Evolutionary conservation across 495 filamentous ascomycete genomes (phyloP), one percentile per base, ranked within the genome.

Genomic region (Diplogelasinospora grovesii): DNA sequence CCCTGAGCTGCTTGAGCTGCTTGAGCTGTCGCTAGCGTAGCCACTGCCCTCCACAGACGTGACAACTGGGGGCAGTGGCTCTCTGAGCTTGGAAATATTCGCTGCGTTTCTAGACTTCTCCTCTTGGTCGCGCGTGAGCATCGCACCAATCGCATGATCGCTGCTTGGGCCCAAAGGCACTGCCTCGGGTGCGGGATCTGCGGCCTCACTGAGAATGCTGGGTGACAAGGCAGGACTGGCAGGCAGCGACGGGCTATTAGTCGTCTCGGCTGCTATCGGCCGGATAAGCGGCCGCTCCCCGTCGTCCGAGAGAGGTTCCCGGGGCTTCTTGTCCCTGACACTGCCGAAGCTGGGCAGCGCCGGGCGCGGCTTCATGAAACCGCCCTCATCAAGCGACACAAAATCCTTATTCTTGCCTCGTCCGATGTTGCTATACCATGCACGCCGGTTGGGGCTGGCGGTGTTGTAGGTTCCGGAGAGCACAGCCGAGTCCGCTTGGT

Each of bases 271-370:
- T 6, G 23, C 33, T 4, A 56, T 41, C 21, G 74, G 74, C 10
- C 70, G 64, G 29, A 77, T 70, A 34, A 78, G 65, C 1, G 70
- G 70, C 15, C 73, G 65, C 41, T 75, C 73, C 35, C 47, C 58
- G 5, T 51, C 43, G 2, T 46, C 48, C 11, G 40, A 45, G 13
- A 26, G 32, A 1, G 47, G 19, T 9, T 74, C 62, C 28, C 60
- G 61, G 5, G 52, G 50, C 33, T 65, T 66, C 41, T 65, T 69
- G 15, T 69, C 67, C 25, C 86, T 75, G 24, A 93, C 71, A 53
- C 86, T 90, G 14, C 86, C 88, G 60, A 95, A 95, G 14, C 82
- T 87, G 7, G 88, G 88, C 14, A 95, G 66, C 1, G 76, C 77
- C 4, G 83, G 84, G 7, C 83, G 72, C 16, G 87, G 86, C 46